These are phyloP conservation scores for Poteriospumella lacustris DNA, from an alignment of 108 stramenopile species.

Conservation along the genomic window DNA sequence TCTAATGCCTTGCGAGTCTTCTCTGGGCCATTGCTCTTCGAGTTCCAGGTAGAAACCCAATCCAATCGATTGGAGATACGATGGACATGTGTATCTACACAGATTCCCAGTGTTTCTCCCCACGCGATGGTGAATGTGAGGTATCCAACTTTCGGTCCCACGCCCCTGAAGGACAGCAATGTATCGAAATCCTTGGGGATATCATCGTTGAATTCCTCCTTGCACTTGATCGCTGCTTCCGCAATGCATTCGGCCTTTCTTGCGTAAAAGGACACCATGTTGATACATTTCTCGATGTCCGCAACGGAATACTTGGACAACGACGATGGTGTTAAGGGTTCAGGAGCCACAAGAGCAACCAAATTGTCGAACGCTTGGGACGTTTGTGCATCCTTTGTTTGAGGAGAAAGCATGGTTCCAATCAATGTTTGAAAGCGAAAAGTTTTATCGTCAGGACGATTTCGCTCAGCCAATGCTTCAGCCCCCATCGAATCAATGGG, in stretches of 20 bases:
- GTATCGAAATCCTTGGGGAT: not conserved
- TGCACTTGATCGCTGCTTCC: not conserved
- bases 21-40: conserved; percentile 69
- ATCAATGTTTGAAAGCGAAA: conserved; percentile 23
- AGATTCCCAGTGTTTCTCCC: not conserved
- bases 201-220: not conserved
- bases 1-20: conserved; percentile 72
- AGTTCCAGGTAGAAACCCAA: conserved; percentile 51
- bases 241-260: conserved; percentile 1
- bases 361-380: not conserved
- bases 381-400: conserved; percentile 29
- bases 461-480: not conserved
- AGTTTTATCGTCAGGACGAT: not conserved
- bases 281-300: not conserved
- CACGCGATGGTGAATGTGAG: not conserved
- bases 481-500: not conserved
- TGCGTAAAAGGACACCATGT: conserved; percentile 27
- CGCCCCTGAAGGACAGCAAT: not conserved
- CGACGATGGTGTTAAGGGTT: not conserved
- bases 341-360: not conserved
- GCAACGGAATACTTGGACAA: not conserved
- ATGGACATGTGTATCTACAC: conserved; percentile 30
- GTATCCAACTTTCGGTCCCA: conserved; percentile 29
- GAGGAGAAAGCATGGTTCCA: conserved; percentile 17
- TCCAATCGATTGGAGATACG: conserved; percentile 17